These are phyloP conservation scores for Ziziphus jujuba DNA, from an alignment of 306 rosid species.

Conservation along the genomic window DNA sequence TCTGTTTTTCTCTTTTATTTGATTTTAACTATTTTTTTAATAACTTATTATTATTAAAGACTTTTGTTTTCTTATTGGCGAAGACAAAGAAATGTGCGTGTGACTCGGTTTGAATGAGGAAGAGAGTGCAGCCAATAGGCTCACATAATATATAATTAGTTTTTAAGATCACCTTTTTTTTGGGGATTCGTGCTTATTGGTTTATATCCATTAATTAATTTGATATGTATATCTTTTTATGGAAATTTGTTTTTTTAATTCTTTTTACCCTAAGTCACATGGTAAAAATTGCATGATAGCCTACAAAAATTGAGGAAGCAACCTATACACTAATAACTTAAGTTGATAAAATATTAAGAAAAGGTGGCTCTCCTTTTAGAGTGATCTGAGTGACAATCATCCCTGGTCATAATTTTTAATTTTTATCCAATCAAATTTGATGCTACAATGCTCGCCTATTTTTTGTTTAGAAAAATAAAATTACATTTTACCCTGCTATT, in stretches of 20 bases:
- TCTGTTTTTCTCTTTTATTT: neutral
- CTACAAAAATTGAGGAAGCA: no score
- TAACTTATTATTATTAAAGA: neutral
- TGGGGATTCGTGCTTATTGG: slow-evolving; percentile 37
- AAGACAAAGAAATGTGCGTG: neutral
- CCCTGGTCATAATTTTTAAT: no score
- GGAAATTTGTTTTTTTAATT: neutral
- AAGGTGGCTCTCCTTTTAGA: no score
- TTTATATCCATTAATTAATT: slow-evolving; percentile 2
- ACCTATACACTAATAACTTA: no score
- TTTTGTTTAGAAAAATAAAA: no score
- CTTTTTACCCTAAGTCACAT: neutral
- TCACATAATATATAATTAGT: neutral
- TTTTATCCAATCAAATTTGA: no score
- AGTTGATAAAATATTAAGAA: no score
- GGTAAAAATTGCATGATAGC: no score
- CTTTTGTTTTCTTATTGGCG: neutral
- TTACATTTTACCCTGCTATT: no score
- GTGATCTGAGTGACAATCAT: no score
- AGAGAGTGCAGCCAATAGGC: slow-evolving; percentile 11
- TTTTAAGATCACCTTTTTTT: no score
- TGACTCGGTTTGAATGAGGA: slow-evolving; percentile 3
- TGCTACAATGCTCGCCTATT: no score
- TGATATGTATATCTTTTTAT: neutral
- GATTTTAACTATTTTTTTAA: neutral